A percentile compares a stretch with the other conserved stretches of the same genome.
phyloP scores from a whole-genome alignment of 108 stramenopile genomes.

The Nannochloropsis salina region DNA sequence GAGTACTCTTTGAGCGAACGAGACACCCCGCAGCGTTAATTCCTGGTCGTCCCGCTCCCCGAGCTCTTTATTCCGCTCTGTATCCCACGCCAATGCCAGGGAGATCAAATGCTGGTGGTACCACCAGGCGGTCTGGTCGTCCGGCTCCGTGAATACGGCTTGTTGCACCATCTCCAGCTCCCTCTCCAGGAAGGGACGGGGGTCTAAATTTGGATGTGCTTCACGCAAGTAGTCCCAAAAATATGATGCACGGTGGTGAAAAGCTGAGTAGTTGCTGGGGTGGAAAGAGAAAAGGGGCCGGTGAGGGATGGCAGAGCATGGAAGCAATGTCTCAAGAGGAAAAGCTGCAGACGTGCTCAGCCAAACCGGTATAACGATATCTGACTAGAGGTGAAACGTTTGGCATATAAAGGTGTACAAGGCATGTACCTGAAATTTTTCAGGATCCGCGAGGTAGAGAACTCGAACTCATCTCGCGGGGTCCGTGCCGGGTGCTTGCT shows the following conservation, averaged over 20 bases:
- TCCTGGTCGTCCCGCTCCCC: background rate
- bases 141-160: constrained; percentile 94
- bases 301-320: no score
- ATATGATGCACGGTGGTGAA: constrained; percentile 71
- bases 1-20: background rate
- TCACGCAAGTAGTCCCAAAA: background rate
- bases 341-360: no score
- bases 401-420: no score
- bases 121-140: constrained; percentile 95
- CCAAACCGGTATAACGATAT: no score
- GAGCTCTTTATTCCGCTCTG: background rate
- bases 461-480: constrained; percentile 66
- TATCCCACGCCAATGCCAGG: background rate
- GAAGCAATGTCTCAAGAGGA: no score
- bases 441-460: constrained; percentile 70
- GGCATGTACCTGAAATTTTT: constrained; percentile 16
- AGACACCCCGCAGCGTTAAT: no score
- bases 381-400: no score
- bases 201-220: constrained; percentile 7
- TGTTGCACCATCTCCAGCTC: constrained; percentile 52
- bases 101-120: constrained; percentile 72
- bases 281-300: background rate
- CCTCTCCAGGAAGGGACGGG: constrained; percentile 23
- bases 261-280: constrained; percentile 88
- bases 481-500: constrained; percentile 45